phyloP scores from a whole-genome alignment of 371 early-diverging fungal species.

The Vairimorpha apis region DNA sequence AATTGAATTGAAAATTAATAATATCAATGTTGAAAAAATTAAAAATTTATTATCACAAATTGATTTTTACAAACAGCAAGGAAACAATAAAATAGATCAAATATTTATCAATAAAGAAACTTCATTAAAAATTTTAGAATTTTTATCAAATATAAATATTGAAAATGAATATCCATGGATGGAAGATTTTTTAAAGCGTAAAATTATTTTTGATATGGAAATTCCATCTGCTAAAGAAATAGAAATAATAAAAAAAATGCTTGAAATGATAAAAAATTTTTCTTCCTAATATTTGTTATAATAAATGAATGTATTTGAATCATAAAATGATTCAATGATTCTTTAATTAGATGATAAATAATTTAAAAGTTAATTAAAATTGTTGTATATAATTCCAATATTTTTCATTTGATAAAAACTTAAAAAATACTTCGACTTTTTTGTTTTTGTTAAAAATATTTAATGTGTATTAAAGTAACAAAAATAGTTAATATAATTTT shows the following conservation, averaged over 20 bases:
- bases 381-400: too few species aligned
- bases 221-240: slow-evolving; percentile 18
- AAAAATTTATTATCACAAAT: slow-evolving; percentile 14
- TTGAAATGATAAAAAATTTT: too few species aligned
- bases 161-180: slow-evolving; percentile 8
- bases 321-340: too few species aligned
- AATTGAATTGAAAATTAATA: slow-evolving; percentile 9
- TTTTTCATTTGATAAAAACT: too few species aligned
- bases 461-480: too few species aligned
- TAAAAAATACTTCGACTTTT: too few species aligned
- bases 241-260: slow-evolving; percentile 7
- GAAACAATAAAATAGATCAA: neutral
- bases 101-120: slow-evolving; percentile 14
- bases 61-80: slow-evolving; percentile 14
- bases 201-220: slow-evolving; percentile 5
- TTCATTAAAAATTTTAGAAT: slow-evolving; percentile 14
- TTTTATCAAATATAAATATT: neutral
- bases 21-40: neutral
- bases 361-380: too few species aligned
- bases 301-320: too few species aligned
- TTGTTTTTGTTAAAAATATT: too few species aligned
- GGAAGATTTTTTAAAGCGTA: slow-evolving; percentile 20
- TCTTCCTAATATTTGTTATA: too few species aligned
- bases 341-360: too few species aligned
- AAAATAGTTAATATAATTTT: too few species aligned